These are phyloP conservation scores for Plasmodium ovale DNA, from an alignment of 169 alveolate genomes.

Conservation along the genomic window DNA sequence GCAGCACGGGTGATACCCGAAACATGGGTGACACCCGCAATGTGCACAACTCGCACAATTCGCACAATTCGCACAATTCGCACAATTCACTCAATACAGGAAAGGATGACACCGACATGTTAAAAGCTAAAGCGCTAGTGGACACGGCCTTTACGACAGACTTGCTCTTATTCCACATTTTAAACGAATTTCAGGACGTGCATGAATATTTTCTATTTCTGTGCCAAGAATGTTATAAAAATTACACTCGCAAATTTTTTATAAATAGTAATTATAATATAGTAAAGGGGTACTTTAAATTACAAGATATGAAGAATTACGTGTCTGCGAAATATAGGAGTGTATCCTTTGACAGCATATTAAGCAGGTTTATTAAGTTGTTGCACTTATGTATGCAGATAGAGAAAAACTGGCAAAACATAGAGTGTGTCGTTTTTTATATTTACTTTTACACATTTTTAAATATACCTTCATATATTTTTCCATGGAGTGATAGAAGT, in stretches of 20 bases:
- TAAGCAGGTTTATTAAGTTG: slow-evolving; percentile 53
- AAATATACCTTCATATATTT: slow-evolving; percentile 46
- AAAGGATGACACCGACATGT: neutral
- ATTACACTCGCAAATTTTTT: slow-evolving; percentile 54
- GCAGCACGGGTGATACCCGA: no score
- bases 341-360: slow-evolving; percentile 45
- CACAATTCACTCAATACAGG: neutral
- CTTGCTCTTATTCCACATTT: slow-evolving; percentile 35
- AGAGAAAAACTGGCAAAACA: slow-evolving; percentile 5
- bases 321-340: slow-evolving; percentile 38
- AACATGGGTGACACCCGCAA: no score
- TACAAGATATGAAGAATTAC: slow-evolving; percentile 5
- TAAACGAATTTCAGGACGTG: slow-evolving; percentile 35
- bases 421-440: slow-evolving; percentile 55
- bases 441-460: slow-evolving; percentile 65
- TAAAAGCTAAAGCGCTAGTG: neutral
- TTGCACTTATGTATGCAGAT: slow-evolving; percentile 15
- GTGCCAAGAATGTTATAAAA: slow-evolving; percentile 40
- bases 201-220: slow-evolving; percentile 55
- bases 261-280: slow-evolving; percentile 40
- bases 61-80: neutral
- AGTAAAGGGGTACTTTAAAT: slow-evolving; percentile 32
- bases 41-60: no score
- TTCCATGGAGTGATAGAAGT: slow-evolving; percentile 46
- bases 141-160: neutral